phyloP scores from a whole-genome alignment of 306 rosid genomes.

The Castanea crenata region DNA sequence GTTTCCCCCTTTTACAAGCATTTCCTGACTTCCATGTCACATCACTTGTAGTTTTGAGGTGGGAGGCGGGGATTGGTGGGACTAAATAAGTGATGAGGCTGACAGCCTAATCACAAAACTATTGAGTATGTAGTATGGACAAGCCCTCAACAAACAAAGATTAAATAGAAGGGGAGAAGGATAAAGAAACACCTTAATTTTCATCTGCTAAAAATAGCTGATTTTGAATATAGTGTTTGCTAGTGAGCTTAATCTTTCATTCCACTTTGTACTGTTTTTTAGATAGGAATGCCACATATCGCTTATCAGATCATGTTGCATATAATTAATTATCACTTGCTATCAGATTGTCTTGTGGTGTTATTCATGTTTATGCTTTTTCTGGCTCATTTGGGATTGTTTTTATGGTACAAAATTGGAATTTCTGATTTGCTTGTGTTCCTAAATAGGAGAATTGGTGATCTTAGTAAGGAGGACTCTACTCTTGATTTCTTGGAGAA shows the following conservation, averaged over 20 bases:
- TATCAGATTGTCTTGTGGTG: not conserved
- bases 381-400: not conserved
- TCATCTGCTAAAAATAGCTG: not conserved
- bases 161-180: not conserved
- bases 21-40: not conserved
- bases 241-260: no score
- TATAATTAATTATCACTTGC: not conserved
- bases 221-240: not conserved
- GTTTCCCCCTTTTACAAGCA: not conserved
- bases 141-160: not conserved
- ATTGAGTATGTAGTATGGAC: not conserved
- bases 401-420: not conserved
- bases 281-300: not conserved
- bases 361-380: not conserved
- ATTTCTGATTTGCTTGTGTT: not conserved
- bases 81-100: not conserved
- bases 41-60: not conserved
- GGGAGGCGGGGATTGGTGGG: not conserved
- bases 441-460: constrained; percentile 38
- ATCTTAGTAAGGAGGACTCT: constrained; percentile 29
- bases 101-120: not conserved
- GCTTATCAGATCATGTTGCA: not conserved
- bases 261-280: not conserved
- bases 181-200: not conserved
- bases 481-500: constrained; percentile 32